phyloP scores from a whole-genome alignment of 139 green algal species.

The Microglena sp. region DNA sequence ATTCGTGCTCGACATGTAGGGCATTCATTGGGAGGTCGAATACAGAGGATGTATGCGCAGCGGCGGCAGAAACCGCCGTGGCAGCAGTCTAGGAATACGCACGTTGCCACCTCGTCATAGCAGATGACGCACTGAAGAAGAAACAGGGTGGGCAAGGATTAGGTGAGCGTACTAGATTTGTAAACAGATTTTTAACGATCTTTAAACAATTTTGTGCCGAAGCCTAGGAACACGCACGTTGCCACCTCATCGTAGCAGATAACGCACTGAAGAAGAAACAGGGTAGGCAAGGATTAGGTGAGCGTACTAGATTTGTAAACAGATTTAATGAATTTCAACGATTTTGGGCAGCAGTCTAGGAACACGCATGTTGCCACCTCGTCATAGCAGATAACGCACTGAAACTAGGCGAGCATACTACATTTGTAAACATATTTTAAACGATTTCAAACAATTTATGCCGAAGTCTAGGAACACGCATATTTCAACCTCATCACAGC shows the following conservation, averaged over 20 bases:
- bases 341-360: conserved; percentile 48
- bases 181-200: too few relatives aligned
- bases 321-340: too few relatives aligned
- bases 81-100: conserved; percentile 52
- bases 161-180: too few relatives aligned
- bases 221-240: conserved; percentile 49
- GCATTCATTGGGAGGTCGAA: conserved; percentile 48
- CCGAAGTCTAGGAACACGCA: conserved; percentile 55
- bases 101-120: conserved; percentile 17
- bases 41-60: conserved; percentile 44
- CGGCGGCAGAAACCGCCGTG: conserved; percentile 51
- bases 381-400: conserved; percentile 13
- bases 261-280: too few relatives aligned
- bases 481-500: conserved; percentile 11
- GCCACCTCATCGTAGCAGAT: conserved; percentile 13
- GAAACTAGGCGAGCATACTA: too few relatives aligned
- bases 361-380: conserved; percentile 36
- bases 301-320: too few relatives aligned
- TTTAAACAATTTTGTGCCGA: too few relatives aligned
- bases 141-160: too few relatives aligned
- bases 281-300: too few relatives aligned
- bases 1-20: conserved; percentile 41
- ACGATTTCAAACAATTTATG: too few relatives aligned
- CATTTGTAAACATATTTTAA: too few relatives aligned
- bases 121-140: conserved; percentile 15